Percentiles rank a stretch among this genome's conserved stretches.
These are phyloP conservation scores for Parasarocladium wereldwijsianum DNA, from an alignment of 2,329 filamentous ascomycete genomes.

Conservation along the genomic window DNA sequence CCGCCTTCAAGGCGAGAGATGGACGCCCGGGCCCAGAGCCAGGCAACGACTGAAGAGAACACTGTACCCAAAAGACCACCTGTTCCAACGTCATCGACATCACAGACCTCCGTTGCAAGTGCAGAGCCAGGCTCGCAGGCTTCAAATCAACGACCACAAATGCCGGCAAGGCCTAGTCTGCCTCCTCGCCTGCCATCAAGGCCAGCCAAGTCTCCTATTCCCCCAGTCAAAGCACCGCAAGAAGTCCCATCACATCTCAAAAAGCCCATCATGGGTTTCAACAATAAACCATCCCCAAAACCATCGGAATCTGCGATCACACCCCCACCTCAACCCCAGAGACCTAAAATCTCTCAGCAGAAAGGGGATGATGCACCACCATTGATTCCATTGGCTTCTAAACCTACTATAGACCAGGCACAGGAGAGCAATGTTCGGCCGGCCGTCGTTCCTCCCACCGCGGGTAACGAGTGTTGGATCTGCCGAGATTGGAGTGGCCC, in stretches of 20 bases:
- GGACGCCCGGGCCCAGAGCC: slow-evolving; percentile 29
- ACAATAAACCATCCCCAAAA: slow-evolving; percentile 5
- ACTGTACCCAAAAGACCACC: slow-evolving; percentile 4
- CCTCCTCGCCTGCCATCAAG: slow-evolving; percentile 38
- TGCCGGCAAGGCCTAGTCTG: slow-evolving; percentile 22
- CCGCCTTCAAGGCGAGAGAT: slow-evolving; percentile 39
- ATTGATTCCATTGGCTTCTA: slow-evolving; percentile 34
- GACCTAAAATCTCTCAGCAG: neutral
- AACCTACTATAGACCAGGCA: slow-evolving; percentile 37
- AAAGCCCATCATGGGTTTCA: slow-evolving; percentile 4
- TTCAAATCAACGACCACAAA: slow-evolving; percentile 7
- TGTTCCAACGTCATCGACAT: neutral
- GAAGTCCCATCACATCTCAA: slow-evolving; percentile 3
- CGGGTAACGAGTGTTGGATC: slow-evolving; percentile 45
- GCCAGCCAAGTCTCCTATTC: slow-evolving; percentile 17
- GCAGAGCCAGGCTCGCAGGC: slow-evolving; percentile 3
- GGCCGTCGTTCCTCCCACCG: slow-evolving; percentile 21
- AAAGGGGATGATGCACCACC: slow-evolving; percentile 26
- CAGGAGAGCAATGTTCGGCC: no score
- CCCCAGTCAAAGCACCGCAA: neutral
- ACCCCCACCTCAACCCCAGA: neutral
- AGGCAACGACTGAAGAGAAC: slow-evolving; percentile 11
- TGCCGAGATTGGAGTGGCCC: slow-evolving; percentile 82
- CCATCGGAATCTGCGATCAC: slow-evolving; percentile 4
- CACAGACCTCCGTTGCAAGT: no score